phyloP scores from a whole-genome alignment of 2,329 filamentous ascomycete species.

The Fusarium udum region DNA sequence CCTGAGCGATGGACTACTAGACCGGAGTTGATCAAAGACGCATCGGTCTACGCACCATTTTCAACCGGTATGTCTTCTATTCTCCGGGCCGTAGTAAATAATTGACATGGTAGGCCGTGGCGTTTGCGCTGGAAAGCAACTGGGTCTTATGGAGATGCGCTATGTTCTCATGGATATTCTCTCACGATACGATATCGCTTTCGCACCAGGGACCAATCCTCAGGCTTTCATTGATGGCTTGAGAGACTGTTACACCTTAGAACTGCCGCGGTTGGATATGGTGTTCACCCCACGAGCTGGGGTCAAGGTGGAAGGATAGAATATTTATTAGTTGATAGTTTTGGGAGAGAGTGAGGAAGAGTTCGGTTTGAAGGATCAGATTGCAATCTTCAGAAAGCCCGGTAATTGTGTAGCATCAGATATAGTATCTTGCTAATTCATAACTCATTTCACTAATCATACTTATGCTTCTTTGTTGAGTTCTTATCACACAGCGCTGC shows the following conservation, averaged over 20 bases:
- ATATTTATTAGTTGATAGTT: fast-evolving
- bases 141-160: slow-evolving; percentile 32
- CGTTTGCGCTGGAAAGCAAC: slow-evolving; percentile 31
- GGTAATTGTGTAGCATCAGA: fast-evolving
- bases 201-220: background rate
- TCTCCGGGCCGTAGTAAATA: fast-evolving
- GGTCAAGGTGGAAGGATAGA: fast-evolving
- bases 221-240: background rate
- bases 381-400: fast-evolving
- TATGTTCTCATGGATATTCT: slow-evolving; percentile 18
- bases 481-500: background rate
- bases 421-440: fast-evolving
- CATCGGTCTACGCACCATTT: slow-evolving; percentile 18
- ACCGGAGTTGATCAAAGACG: slow-evolving; percentile 15
- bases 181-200: slow-evolving; percentile 1
- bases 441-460: background rate
- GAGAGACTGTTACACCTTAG: slow-evolving; percentile 25
- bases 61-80: slow-evolving; percentile 1
- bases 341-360: fast-evolving
- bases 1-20: slow-evolving; percentile 29
- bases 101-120: slow-evolving; percentile 9
- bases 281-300: background rate
- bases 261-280: background rate
- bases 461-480: background rate
- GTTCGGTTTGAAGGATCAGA: background rate